Evolutionary conservation across 805 yeast genomes (phyloP), one percentile per base, ranked within the genome.

Genomic region (Candida easanensis): DNA sequence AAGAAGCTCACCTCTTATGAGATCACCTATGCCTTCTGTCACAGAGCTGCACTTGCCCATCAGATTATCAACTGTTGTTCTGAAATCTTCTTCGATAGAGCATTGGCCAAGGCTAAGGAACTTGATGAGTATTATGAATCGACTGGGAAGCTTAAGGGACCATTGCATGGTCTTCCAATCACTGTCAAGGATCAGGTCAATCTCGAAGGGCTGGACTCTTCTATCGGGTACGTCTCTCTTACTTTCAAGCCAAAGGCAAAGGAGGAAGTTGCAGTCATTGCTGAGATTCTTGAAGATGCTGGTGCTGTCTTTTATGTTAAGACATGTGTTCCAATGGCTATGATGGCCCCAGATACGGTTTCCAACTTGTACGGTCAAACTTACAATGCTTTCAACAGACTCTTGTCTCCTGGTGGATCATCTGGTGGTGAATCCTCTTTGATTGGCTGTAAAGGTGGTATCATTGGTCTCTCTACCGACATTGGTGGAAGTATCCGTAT

Each of bases 91-190:
- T 66, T 77, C 31, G 77, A 76, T 16, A 73, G 74, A 40, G 88
- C 85, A 4, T 63, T 82, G 42, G 63, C 64, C 41, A 65, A 71
- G 36, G 88, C 88, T 6, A 60, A 70, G 49, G 66, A 58, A 40
- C 66, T 80, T 47, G 89, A 82, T 56, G 75, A 65, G 5, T 68
- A 71, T 51, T 75, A 49, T 43, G 60, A 57, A 41, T 53, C 64
- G 35, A 62, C 71, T 31, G 84, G 82, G 10, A 67, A 74, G 51
- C 60, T 74, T 2, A 57, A 73, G 32, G 88, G 88, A 26, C 83
- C 84, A 4, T 67, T 82, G 36, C 88, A 82, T 51, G 88, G 88
- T 1, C 55, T 82, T 16, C 88, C 88, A 4, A 62, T 81, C 32
- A 77, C 85, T 0, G 64, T 81, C 42, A 82, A 82, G 46, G 82